These are phyloP conservation scores for Pyrenochaeta sp. DNA, from an alignment of 2,329 filamentous ascomycete species.

Conservation along the genomic window DNA sequence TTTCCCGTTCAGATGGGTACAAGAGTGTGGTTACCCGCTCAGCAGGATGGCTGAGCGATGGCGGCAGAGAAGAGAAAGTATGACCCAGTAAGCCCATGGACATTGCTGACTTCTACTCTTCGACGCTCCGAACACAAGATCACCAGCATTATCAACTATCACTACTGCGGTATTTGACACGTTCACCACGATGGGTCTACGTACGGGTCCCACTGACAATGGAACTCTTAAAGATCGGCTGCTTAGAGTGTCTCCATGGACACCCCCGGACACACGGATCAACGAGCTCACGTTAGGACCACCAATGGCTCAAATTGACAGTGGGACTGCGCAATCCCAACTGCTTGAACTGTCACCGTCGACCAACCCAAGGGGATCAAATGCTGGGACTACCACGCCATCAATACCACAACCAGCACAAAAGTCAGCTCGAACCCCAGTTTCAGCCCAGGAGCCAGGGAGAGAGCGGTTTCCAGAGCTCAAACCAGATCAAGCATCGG, in stretches of 20 bases:
- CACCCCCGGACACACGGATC: background rate
- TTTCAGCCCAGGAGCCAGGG: too few species aligned
- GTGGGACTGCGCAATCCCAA: background rate
- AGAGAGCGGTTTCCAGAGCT: background rate
- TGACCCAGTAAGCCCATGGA: background rate
- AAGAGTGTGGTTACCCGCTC: background rate
- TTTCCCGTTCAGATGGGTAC: background rate
- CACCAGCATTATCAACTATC: constrained; percentile 21
- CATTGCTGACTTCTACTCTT: background rate
- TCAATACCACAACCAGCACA: background rate
- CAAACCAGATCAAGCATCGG: background rate
- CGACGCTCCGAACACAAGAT: background rate
- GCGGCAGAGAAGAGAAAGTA: background rate
- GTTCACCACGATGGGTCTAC: constrained; percentile 5
- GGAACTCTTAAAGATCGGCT: background rate
- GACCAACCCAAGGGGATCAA: background rate
- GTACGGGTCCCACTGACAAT: background rate
- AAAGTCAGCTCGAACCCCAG: background rate
- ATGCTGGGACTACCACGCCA: background rate
- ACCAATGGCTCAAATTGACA: background rate
- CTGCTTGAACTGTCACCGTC: background rate
- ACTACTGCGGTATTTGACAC: constrained; percentile 15
- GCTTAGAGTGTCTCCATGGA: background rate
- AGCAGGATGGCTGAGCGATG: background rate
- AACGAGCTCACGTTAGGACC: background rate